Evolutionary conservation across 2,329 filamentous ascomycete genomes (phyloP), one percentile per base, ranked within the genome.

Genomic region (Colletotrichum sojae): DNA sequence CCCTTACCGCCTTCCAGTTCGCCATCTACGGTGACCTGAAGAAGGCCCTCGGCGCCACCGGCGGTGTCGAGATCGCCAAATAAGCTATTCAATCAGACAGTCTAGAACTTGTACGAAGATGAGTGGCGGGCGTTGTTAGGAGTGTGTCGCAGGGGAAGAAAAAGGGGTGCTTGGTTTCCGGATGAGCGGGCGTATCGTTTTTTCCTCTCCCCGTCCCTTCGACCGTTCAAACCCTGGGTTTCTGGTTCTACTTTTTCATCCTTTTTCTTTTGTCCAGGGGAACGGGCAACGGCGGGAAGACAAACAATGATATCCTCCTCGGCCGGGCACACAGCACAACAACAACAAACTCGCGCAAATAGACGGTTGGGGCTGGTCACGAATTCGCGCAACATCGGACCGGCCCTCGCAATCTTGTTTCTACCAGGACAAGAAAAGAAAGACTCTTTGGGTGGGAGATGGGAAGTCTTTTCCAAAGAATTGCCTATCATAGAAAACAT

Each of bases 1-100:
- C 90, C 74, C 83, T 94, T 75, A 94, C 91, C 72, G 91, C 91
- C 73, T 91, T 91, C 81, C 93, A 96, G 84, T 96, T 96, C 83
- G 93, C 92, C 78, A 97, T 97, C 82, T 97, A 97, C 80, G 94
- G 92, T 81, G 88, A 91, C 73, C 77, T 81, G 73, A 80, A 80
- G 71, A 89, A 90, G 82, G 81, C 86, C 2, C 81, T 94, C 5
- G 91, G 91, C 64, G 93, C 92, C 59, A 89, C 86, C 15, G 91
- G 91, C n/a, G 92, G 92, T 83, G 90, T 94, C 40, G 92, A 94
- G 82, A 92, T 94, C 73, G 80, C 78, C 71, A 85, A 85, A 77
- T 83, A 83, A 81, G 51, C 46, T 70, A 52, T 18, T 45, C 22
- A 49, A 48, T 48, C 48, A 49, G 49, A 53, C 27, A 20, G 45